phyloP scores from a whole-genome alignment of 352 stramenopile genomes.

The Pythium brachiatum region DNA sequence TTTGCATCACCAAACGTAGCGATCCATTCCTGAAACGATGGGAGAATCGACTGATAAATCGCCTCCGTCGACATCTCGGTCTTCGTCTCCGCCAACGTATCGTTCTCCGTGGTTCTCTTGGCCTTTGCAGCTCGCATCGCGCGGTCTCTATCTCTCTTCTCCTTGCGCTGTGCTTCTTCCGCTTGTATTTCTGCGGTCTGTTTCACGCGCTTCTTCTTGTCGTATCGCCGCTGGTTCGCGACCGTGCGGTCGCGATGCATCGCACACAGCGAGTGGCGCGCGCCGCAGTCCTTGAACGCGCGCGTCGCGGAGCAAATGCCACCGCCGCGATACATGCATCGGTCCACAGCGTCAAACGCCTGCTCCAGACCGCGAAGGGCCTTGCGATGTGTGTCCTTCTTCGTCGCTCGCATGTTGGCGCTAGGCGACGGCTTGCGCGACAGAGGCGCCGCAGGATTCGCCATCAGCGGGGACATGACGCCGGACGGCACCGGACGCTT shows the following conservation, averaged over 20 bases:
- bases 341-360: neutral
- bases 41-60: neutral
- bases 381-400: neutral
- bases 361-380: neutral
- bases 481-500: slow-evolving; percentile 10
- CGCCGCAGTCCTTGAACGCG: slow-evolving; percentile 14
- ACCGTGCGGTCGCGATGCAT: slow-evolving; percentile 20
- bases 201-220: slow-evolving; percentile 15
- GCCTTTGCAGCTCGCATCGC: neutral
- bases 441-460: neutral
- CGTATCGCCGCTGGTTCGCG: slow-evolving; percentile 20
- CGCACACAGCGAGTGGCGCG: slow-evolving; percentile 22
- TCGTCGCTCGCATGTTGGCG: neutral
- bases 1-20: neutral
- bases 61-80: neutral
- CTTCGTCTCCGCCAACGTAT: neutral
- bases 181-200: neutral
- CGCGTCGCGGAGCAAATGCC: slow-evolving; percentile 6
- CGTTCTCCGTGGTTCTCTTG: neutral
- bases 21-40: neutral
- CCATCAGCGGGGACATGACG: neutral
- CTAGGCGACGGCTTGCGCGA: neutral
- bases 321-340: slow-evolving; percentile 12
- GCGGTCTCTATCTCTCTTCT: neutral
- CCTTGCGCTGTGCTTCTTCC: neutral